Base-by-base conservation (phyloP, 116 monocot genomes). In the Zostera marina region DNA sequence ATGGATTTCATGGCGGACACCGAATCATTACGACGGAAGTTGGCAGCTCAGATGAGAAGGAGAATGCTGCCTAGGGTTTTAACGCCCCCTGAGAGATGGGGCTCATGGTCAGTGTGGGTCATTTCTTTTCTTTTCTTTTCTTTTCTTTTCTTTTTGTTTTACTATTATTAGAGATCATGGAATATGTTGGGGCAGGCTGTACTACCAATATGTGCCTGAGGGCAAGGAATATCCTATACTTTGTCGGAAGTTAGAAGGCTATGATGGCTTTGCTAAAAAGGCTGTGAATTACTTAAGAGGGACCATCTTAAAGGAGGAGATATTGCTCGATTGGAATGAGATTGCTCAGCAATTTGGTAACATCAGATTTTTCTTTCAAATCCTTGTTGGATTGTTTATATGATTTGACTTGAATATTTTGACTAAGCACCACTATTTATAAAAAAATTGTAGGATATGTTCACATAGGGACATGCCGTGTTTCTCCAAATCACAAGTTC, bases 301-400 rank as follows among this genome's bases (percentile, higher is more conserved):
- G 66, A 64, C 67, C 52, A 62, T 17, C 26, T 22, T n/a, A 58
- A 72, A 74, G 23, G 84, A 84, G 48, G 67, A 86, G 62, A 44
- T 77, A 61, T 76, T 90, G 74, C 89, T 94, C 41, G 73, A 88
- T 59, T 94, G 94, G 94, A 94, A 94, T 72, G 71, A 82, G 65
- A 66, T 94, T 70, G 89, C 85, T 6, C 81, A 88, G 68, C 54
- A 82, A 46, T 78, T 60, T 74, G 93, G 93, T 70, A 68, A 49
- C 66, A 63, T 4, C 40, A 53, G 32, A 32, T 32, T 32, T 32
- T 32, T 32, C 5, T 32, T 0, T 32, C 32, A 32, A 32, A 32
- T 32, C 25, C 11, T 40, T 25, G 58, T 32, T 8, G 58, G 15
- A 0, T 54, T 15, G 13, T 11, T 11, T 14, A 9, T 32, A 32